Evolutionary conservation across 257 asterid species (phyloP).

Genomic region (Solanum bulbocastanum): DNA sequence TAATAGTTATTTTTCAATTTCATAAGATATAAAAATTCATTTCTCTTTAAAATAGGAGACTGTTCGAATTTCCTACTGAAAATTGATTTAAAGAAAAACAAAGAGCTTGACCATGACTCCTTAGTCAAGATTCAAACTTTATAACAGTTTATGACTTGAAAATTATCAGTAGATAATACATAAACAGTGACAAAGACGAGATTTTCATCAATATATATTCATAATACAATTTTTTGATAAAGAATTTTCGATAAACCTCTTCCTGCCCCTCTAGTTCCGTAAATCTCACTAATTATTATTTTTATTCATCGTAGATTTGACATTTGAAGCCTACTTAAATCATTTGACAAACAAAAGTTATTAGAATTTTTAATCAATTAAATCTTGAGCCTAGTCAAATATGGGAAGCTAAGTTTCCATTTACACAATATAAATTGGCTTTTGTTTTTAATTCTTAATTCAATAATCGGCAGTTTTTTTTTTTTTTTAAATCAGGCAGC

Average conservation of each 20-base stretch:
- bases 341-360: neutral
- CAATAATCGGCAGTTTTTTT: neutral
- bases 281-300: neutral
- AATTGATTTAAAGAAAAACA: too few species aligned
- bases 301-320: neutral
- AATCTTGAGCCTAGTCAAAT: neutral
- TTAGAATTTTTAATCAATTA: neutral
- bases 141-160: neutral
- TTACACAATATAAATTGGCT: neutral
- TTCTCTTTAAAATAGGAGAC: too few species aligned
- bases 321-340: neutral
- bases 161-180: neutral
- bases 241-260: neutral
- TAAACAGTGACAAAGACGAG: neutral
- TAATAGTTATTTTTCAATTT: too few species aligned
- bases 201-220: neutral
- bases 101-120: neutral
- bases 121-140: neutral
- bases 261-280: neutral
- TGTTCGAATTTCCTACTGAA: too few species aligned
- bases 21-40: too few species aligned
- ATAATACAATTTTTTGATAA: neutral
- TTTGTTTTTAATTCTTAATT: neutral
- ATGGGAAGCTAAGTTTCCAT: neutral
- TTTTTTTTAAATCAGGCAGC: neutral